Evolutionary conservation across 2,329 filamentous ascomycete species (phyloP).

Genomic region (Talaromyces marneffei): DNA sequence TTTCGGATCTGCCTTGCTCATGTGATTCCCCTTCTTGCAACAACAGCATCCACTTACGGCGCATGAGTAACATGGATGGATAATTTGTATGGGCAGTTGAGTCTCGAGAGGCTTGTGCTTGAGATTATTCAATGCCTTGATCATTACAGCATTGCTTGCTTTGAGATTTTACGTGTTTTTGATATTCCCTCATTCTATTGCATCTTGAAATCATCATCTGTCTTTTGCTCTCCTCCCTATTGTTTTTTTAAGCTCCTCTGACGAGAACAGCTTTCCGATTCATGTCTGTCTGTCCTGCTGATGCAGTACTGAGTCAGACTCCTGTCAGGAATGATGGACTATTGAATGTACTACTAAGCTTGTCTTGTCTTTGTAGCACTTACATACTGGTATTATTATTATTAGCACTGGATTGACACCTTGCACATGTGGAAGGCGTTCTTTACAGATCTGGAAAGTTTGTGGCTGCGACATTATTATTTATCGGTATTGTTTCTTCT

Average conservation of each 20-base stretch:
- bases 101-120: background rate
- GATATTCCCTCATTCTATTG: constrained; percentile 4
- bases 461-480: background rate
- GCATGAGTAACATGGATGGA: constrained; percentile 27
- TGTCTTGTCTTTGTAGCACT: constrained; percentile 4
- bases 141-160: constrained; percentile 14
- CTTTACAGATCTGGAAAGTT: background rate
- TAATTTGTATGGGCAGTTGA: constrained; percentile 21
- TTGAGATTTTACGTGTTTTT: background rate
- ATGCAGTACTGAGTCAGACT: background rate
- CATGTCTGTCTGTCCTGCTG: background rate
- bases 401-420: constrained; percentile 1
- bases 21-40: constrained; percentile 23
- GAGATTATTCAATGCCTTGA: background rate
- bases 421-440: constrained; percentile 9
- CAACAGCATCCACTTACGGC: constrained; percentile 24
- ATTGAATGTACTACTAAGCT: background rate
- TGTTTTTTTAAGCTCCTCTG: constrained; percentile 10
- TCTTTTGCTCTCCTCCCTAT: constrained; percentile 10
- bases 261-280: background rate
- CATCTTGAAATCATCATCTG: background rate
- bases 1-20: constrained; percentile 17
- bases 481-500: background rate
- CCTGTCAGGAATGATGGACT: background rate
- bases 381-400: constrained; percentile 8